These are phyloP conservation scores for Ligustrum vulgare DNA, from an alignment of 257 asterid species.

Conservation along the genomic window DNA sequence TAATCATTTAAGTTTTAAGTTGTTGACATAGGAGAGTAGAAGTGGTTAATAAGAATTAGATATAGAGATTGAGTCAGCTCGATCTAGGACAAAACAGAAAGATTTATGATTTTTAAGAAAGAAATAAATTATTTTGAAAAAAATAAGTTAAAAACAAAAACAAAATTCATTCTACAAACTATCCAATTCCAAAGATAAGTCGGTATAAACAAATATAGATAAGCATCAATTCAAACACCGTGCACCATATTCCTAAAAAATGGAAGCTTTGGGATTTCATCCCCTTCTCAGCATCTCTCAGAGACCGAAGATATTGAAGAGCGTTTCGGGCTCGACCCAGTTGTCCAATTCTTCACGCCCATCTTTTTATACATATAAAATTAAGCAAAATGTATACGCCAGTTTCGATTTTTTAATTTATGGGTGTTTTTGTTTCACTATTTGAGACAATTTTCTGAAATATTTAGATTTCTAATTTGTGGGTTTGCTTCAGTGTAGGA, in stretches of 20 bases:
- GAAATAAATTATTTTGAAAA: too few relatives aligned
- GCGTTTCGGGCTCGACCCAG: constrained; percentile 34
- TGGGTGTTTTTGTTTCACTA: neutral
- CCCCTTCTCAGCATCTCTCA: constrained; percentile 37
- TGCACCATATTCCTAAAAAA: constrained; percentile 20
- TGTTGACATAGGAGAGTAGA: too few relatives aligned
- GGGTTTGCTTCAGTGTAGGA: constrained; percentile 38
- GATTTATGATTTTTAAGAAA: too few relatives aligned
- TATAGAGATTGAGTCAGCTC: too few relatives aligned
- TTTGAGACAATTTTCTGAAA: constrained; percentile 14
- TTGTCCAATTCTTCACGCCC: constrained; percentile 29
- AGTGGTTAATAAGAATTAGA: too few relatives aligned
- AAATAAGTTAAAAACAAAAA: too few relatives aligned
- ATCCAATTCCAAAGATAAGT: neutral
- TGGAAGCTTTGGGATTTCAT: constrained; percentile 54
- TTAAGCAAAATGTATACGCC: constrained; percentile 37
- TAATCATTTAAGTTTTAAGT: too few relatives aligned
- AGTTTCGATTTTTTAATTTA: neutral
- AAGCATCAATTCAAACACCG: constrained; percentile 4
- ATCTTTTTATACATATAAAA: constrained; percentile 30
- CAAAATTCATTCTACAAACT: too few relatives aligned
- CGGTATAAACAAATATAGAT: neutral
- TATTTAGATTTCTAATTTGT: constrained; percentile 23
- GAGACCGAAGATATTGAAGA: constrained; percentile 31
- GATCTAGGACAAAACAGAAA: too few relatives aligned